Conservation (phyloP, 163 green algal genomes). For the Chlorella variabilis region DNA sequence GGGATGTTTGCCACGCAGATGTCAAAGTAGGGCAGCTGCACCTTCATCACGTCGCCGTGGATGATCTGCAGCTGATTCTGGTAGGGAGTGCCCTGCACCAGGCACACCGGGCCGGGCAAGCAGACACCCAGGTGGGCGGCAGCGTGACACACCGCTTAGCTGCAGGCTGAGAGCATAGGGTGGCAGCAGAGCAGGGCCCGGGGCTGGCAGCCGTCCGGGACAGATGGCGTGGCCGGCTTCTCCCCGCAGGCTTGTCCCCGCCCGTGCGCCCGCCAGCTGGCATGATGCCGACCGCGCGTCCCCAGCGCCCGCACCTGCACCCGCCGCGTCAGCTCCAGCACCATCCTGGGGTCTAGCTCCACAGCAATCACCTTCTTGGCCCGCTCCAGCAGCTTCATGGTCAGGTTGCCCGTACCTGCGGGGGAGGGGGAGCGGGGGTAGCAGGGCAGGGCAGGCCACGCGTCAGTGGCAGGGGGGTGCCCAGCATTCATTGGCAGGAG, state of each 20-base stretch:
- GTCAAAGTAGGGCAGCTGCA: slow-evolving; percentile 99
- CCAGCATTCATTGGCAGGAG: too few relatives aligned
- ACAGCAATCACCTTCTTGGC: slow-evolving; percentile 95
- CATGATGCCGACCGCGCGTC: too few relatives aligned
- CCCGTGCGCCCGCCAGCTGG: too few relatives aligned
- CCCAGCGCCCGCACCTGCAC: slow-evolving; percentile 71
- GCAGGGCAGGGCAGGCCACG: not conserved
- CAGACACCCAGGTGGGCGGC: not conserved
- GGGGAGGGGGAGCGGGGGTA: not conserved
- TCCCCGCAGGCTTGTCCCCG: too few relatives aligned
- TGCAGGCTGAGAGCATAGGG: too few relatives aligned
- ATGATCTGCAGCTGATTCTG: slow-evolving; percentile 92
- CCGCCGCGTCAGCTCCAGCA: slow-evolving; percentile 93
- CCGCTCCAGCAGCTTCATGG: slow-evolving; percentile 95
- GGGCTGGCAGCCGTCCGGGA: too few relatives aligned
- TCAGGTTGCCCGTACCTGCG: slow-evolving; percentile 96
- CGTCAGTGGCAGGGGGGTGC: too few relatives aligned
- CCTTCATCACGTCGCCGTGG: slow-evolving; percentile 92
- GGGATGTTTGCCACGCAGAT: slow-evolving; percentile 99
- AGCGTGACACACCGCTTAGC: too few relatives aligned
- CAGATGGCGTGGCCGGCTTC: too few relatives aligned
- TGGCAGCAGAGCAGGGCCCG: too few relatives aligned
- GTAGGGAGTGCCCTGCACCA: slow-evolving; percentile 83
- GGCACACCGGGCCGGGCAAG: not conserved
- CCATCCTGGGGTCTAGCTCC: slow-evolving; percentile 97